These are phyloP conservation scores for Candida takata DNA, from an alignment of 805 yeast species.

Conservation along the genomic window DNA sequence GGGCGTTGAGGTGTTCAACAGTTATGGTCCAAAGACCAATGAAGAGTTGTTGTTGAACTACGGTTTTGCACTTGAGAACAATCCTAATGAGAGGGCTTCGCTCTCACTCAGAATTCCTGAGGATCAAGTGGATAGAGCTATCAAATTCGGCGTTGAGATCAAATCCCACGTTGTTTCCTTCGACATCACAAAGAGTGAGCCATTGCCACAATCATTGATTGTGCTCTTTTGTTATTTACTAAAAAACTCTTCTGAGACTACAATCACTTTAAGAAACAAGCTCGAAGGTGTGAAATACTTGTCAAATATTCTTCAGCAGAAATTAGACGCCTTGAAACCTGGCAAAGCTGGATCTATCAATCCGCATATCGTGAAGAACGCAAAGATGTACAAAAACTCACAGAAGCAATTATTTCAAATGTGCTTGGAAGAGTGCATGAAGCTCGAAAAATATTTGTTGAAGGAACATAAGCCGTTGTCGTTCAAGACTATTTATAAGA, in stretches of 20 bases:
- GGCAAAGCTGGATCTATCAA: conserved; percentile 18
- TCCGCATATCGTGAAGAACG: conserved; percentile 23
- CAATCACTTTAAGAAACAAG: conserved; percentile 43
- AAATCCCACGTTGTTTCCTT: conserved; percentile 36
- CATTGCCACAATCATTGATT: conserved; percentile 40
- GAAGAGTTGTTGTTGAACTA: conserved; percentile 77
- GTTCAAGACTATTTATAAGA: conserved; percentile 50
- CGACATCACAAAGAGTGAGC: conserved; percentile 26
- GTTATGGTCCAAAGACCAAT: conserved; percentile 84
- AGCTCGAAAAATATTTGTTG: conserved; percentile 39
- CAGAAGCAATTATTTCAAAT: conserved; percentile 42
- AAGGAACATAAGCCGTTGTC: conserved; percentile 40
- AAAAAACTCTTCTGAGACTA: conserved; percentile 41
- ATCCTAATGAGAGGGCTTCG: conserved; percentile 50
- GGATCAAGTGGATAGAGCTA: conserved; percentile 24
- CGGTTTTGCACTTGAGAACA: conserved; percentile 62
- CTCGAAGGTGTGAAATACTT: conserved; percentile 57
- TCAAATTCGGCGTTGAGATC: conserved; percentile 32
- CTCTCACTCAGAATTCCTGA: conserved; percentile 50
- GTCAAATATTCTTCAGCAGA: conserved; percentile 43
- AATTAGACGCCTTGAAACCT: conserved; percentile 33
- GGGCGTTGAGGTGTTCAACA: conserved; percentile 58
- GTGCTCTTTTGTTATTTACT: conserved; percentile 50
- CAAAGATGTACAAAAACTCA: conserved; percentile 39
- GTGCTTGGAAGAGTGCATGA: conserved; percentile 39